Evolutionary conservation across 768 basidiomycete species (phyloP).

Genomic region (Tylopilus vinaceipallidus): DNA sequence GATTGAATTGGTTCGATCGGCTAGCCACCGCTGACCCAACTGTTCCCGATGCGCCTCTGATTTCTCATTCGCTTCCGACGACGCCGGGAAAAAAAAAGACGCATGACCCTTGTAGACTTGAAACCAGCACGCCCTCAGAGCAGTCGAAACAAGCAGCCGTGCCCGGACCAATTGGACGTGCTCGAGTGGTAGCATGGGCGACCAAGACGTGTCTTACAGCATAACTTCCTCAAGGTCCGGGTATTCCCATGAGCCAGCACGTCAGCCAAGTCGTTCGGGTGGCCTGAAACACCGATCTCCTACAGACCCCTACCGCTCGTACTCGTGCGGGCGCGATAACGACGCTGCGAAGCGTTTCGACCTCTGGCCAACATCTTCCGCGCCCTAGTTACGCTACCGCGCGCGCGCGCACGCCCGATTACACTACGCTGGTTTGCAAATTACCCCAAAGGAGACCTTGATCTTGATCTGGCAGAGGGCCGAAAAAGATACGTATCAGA

Average conservation of each 20-base stretch:
- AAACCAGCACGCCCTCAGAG: slow-evolving; percentile 8
- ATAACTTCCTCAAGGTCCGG: too few species aligned
- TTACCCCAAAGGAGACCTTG: slow-evolving; percentile 13
- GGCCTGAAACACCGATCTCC: slow-evolving; percentile 20
- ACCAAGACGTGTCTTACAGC: too few species aligned
- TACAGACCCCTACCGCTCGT: background rate
- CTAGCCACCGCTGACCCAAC: background rate
- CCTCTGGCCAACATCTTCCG: background rate
- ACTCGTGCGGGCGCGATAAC: slow-evolving; percentile 8
- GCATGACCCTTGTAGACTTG: slow-evolving; percentile 12
- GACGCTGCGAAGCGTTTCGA: slow-evolving; percentile 1
- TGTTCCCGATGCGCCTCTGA: background rate
- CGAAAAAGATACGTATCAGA: background rate
- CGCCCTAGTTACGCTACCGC: slow-evolving; percentile 12
- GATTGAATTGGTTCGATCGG: slow-evolving; percentile 15
- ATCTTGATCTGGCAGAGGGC: background rate
- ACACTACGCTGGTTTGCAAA: slow-evolving; percentile 11
- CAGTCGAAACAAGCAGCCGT: too few species aligned
- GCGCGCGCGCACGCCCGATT: background rate
- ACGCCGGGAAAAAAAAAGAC: slow-evolving; percentile 9
- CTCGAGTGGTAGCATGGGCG: too few species aligned
- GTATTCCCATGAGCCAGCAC: too few species aligned
- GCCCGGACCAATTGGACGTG: too few species aligned
- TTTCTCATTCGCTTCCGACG: slow-evolving; percentile 25
- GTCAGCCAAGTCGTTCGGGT: too few species aligned